Evolutionary conservation across 768 basidiomycete genomes (phyloP).

Genomic region (Ramaria sp.): DNA sequence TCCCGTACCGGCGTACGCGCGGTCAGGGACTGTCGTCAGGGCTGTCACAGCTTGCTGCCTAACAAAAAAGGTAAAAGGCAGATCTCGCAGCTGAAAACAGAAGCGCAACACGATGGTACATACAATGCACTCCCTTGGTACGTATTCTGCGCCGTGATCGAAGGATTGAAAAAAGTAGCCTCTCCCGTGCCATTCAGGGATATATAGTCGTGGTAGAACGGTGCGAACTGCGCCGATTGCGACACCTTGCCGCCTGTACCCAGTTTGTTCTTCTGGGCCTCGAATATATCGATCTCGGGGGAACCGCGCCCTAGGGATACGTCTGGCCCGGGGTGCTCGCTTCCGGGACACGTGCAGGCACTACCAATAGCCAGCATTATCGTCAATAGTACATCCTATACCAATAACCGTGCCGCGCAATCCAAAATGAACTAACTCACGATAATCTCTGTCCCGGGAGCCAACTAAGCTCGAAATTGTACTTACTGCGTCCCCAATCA

Average conservation of each 20-base stretch:
- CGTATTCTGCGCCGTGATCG: constrained; percentile 23
- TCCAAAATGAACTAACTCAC: no score
- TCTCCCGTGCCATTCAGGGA: constrained; percentile 25
- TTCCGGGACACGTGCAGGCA: constrained; percentile 64
- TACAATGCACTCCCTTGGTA: constrained; percentile 42
- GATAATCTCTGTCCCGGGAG: constrained; percentile 68
- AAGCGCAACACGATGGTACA: constrained; percentile 9
- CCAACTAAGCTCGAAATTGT: constrained; percentile 58
- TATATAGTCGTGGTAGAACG: constrained; percentile 36
- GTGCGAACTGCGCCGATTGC: constrained; percentile 68
- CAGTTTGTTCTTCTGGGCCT: constrained; percentile 57
- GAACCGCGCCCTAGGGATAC: constrained; percentile 48
- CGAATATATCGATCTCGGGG: constrained; percentile 77
- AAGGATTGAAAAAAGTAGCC: constrained; percentile 23
- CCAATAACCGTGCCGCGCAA: no score
- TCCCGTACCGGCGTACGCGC: constrained; percentile 50
- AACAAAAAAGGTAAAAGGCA: neutral
- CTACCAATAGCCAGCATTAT: constrained; percentile 22
- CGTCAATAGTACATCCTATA: no score
- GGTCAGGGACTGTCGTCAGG: constrained; percentile 34
- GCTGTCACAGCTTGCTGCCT: constrained; percentile 43
- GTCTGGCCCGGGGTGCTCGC: constrained; percentile 69
- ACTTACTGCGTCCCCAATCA: constrained; percentile 32
- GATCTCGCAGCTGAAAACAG: neutral
- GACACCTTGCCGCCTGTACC: constrained; percentile 46